Base-by-base conservation (phyloP, 805 yeast species). In the Candida ponderosae region DNA sequence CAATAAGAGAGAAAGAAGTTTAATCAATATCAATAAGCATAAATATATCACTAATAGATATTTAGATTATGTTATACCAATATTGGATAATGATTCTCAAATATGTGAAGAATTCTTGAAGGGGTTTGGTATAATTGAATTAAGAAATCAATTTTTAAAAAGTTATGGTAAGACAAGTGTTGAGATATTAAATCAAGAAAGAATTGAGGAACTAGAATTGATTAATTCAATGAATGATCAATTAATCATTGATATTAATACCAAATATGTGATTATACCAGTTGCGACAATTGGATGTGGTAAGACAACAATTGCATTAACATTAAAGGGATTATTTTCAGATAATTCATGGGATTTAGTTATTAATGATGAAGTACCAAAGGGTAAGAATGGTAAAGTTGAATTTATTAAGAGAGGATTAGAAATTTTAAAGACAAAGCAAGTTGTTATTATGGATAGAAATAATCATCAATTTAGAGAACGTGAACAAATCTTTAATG, bases 231-330 rank as follows among this genome's bases (percentile, higher is more conserved):
- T 62, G 1, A 60, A 65, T 34, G 49, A 48, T 29, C 45, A 56
- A 29, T 64, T 59, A 20, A 55, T 60, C 5, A 24, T 24, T 24
- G 63, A 62, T 28, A 58, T 56, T 33, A 39, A 57, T 2, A 63
- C 67, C 4, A 79, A 79, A 46, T 81, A 75, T 52, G 70, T 85
- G 0, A 50, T 93, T 3, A 73, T 87, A 1, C 90, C 97, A 1
- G 76, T 89, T 4, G 88, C 97, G 0, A 87, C 95, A 0, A 74
- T 90, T 36, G 97, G 97, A 0, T 86, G 96, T 58, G 98, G 98
- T 7, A 93, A 93, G 54, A 88, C 97, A 0, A 87, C 97, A 0
- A 73, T 84, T 0, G 75, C 84, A 6, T 54, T 74, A 27, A 78
- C 89, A 0, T 62, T 93, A 30, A 43, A 50, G 0, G 51, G 66